These are phyloP conservation scores for Escovopsis sp. DNA, from an alignment of 2,329 filamentous ascomycete species.

Conservation along the genomic window DNA sequence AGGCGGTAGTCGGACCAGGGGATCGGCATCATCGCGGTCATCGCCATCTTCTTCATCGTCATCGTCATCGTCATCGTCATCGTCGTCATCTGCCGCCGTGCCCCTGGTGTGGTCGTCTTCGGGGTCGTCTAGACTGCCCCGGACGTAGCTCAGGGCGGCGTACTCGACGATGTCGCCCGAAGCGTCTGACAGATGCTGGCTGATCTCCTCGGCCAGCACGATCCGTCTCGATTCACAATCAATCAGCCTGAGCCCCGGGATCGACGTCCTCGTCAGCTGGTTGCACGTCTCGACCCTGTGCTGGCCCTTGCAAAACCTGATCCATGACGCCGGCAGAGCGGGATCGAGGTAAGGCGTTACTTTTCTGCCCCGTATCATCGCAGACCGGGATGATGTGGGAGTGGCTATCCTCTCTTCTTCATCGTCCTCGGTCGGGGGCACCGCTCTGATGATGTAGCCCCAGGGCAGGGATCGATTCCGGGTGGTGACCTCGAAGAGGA, in stretches of 20 bases:
- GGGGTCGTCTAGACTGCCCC: slow-evolving; percentile 7
- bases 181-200: slow-evolving; percentile 4
- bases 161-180: slow-evolving; percentile 12
- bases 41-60: slow-evolving; percentile 2
- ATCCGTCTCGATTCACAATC: slow-evolving; percentile 17
- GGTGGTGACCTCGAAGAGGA: slow-evolving; percentile 22
- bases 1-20: slow-evolving; percentile 15
- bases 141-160: slow-evolving; percentile 23
- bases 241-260: slow-evolving; percentile 18
- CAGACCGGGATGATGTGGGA: not conserved
- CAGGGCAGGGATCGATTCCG: slow-evolving; percentile 22
- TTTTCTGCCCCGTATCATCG: slow-evolving; percentile 16
- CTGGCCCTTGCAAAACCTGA: slow-evolving; percentile 19
- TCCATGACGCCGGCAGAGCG: slow-evolving; percentile 18
- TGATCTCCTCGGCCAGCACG: slow-evolving; percentile 14
- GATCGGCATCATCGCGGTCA: not conserved
- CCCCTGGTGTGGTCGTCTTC: not conserved
- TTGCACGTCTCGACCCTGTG: slow-evolving; percentile 14
- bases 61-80: not conserved
- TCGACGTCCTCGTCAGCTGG: slow-evolving; percentile 5
- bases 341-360: slow-evolving; percentile 17
- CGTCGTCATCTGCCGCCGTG: not conserved
- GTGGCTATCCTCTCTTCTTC: not conserved
- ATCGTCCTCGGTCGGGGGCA: slow-evolving; percentile 4
- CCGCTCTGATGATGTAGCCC: slow-evolving; percentile 21